These are phyloP conservation scores for Curvularia lunata DNA, from an alignment of 2,329 filamentous ascomycete species.

Conservation along the genomic window DNA sequence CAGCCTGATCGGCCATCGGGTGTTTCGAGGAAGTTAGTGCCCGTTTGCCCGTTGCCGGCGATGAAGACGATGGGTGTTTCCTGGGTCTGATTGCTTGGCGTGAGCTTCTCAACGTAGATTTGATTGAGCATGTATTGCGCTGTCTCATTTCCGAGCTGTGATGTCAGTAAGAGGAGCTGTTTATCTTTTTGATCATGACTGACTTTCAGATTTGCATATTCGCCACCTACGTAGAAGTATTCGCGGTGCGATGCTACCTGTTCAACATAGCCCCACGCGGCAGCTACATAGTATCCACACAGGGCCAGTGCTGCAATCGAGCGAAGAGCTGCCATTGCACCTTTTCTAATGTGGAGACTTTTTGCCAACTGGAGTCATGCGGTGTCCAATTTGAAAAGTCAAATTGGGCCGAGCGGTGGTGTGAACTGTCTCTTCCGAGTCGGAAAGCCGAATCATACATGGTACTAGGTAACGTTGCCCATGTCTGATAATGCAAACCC, in stretches of 20 bases:
- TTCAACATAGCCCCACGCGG: not conserved
- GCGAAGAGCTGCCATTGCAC: not conserved
- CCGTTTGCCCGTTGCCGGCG: slow-evolving; percentile 37
- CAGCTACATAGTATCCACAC: not conserved
- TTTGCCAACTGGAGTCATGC: not conserved
- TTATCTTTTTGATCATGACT: not conserved
- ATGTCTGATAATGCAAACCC: not conserved
- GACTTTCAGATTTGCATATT: slow-evolving; percentile 29
- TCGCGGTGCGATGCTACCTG: slow-evolving; percentile 15
- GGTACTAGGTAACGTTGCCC: too few species aligned
- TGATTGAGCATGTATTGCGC: slow-evolving; percentile 16
- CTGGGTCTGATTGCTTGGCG: slow-evolving; percentile 13
- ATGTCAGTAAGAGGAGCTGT: not conserved
- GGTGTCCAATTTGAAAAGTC: too few species aligned
- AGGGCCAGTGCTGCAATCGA: not conserved
- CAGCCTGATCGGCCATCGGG: slow-evolving; percentile 58
- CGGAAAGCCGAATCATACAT: not conserved
- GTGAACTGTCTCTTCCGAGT: not conserved
- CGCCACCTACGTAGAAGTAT: slow-evolving; percentile 36
- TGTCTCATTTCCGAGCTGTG: not conserved
- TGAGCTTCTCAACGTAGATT: slow-evolving; percentile 31
- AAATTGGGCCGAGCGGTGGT: not conserved
- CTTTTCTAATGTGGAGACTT: not conserved
- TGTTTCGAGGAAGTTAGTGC: slow-evolving; percentile 51
- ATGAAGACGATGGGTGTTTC: slow-evolving; percentile 38